These are phyloP conservation scores for Dactylis glomerata DNA, from an alignment of 176 grass and related monocot species.

Conservation along the genomic window DNA sequence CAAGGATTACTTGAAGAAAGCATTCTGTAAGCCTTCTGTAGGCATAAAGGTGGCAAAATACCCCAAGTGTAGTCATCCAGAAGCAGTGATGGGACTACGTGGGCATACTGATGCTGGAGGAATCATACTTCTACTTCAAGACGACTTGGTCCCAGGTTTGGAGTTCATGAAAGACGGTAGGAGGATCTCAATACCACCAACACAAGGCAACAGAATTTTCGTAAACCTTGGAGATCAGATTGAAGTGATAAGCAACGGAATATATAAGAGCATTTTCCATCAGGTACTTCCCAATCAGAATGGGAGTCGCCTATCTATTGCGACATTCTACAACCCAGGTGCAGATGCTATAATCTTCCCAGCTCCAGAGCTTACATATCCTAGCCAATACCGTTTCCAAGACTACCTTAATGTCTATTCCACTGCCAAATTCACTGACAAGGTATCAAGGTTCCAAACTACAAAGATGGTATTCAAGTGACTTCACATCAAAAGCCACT, in stretches of 20 bases:
- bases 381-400: slow-evolving; percentile 59
- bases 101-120: slow-evolving; percentile 65
- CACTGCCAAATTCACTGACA: slow-evolving; percentile 54
- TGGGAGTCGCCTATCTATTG: slow-evolving; percentile 56
- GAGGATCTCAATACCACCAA: slow-evolving; percentile 58
- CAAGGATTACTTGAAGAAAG: slow-evolving; percentile 48
- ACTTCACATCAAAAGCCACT: not conserved
- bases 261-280: slow-evolving; percentile 65
- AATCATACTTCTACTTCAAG: slow-evolving; percentile 60
- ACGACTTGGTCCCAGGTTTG: slow-evolving; percentile 53
- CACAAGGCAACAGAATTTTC: slow-evolving; percentile 49
- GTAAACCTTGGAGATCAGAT: slow-evolving; percentile 66
- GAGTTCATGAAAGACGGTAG: slow-evolving; percentile 69
- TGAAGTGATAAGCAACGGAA: slow-evolving; percentile 66
- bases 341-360: slow-evolving; percentile 55
- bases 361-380: slow-evolving; percentile 62
- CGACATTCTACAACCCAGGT: slow-evolving; percentile 65
- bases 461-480: slow-evolving; percentile 45
- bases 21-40: slow-evolving; percentile 50
- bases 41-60: slow-evolving; percentile 74
- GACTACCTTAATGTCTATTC: slow-evolving; percentile 71
- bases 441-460: slow-evolving; percentile 54
- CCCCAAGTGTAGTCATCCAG: slow-evolving; percentile 51
- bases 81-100: slow-evolving; percentile 50
- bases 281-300: slow-evolving; percentile 45